These are phyloP conservation scores for Golubevia pallescens DNA, from an alignment of 1,284 basidiomycete species.

Conservation along the genomic window DNA sequence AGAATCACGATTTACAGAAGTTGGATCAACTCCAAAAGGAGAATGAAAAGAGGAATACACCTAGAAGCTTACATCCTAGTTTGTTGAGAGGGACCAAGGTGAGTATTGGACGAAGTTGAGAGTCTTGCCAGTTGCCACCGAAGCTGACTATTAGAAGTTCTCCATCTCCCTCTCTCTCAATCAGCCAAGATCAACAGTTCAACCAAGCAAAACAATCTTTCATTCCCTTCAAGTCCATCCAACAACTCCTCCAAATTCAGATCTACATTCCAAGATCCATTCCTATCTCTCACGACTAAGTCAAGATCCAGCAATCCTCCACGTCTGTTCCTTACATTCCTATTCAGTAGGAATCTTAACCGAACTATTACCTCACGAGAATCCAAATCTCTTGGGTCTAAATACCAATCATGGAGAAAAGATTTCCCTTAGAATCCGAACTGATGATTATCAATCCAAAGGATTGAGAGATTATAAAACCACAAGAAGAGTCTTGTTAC, in stretches of 20 bases:
- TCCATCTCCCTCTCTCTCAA: slow-evolving; percentile 2
- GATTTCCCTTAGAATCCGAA: slow-evolving; percentile 45
- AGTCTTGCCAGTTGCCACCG: not conserved
- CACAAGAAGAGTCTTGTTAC: slow-evolving; percentile 43
- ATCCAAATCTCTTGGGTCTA: slow-evolving; percentile 43
- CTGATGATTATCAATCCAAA: slow-evolving; percentile 30
- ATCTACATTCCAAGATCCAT: slow-evolving; percentile 22
- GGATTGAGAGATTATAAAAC: slow-evolving; percentile 53
- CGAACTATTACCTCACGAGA: slow-evolving; percentile 50
- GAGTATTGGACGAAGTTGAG: too few relatives aligned
- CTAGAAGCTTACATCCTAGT: slow-evolving; percentile 29
- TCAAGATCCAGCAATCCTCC: slow-evolving; percentile 39
- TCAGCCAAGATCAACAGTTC: slow-evolving; percentile 22
- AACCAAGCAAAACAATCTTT: slow-evolving; percentile 17
- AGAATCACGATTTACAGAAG: slow-evolving; percentile 22
- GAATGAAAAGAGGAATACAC: slow-evolving; percentile 11
- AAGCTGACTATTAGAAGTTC: not conserved
- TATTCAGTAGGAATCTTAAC: slow-evolving; percentile 40
- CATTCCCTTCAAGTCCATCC: slow-evolving; percentile 27
- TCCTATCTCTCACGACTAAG: slow-evolving; percentile 32
- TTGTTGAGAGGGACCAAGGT: slow-evolving; percentile 30
- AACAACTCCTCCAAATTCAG: slow-evolving; percentile 15
- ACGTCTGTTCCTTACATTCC: slow-evolving; percentile 42
- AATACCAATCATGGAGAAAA: slow-evolving; percentile 52
- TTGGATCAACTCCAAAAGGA: slow-evolving; percentile 10